Evolutionary conservation across 148 eudicot genomes (phyloP).

Genomic region (Vaccinium macrocarpon): DNA sequence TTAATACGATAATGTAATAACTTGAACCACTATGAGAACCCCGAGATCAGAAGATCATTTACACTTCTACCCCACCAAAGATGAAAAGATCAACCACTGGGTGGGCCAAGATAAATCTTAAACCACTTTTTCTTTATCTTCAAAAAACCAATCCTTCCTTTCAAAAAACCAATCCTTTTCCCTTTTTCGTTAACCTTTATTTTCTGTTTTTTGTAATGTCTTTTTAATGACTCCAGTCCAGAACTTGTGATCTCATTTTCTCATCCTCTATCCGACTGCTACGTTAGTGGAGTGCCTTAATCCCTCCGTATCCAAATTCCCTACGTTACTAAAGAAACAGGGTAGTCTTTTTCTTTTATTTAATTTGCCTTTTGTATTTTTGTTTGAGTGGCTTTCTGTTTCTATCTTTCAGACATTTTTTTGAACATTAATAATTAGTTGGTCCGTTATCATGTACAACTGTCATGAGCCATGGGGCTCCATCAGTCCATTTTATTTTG

Average conservation of each 20-base stretch:
- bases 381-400: not conserved
- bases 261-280: not conserved
- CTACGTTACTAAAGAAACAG: not conserved
- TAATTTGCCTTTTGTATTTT: not conserved
- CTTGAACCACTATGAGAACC: too few species aligned
- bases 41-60: too few species aligned
- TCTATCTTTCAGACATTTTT: not conserved
- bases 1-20: too few species aligned
- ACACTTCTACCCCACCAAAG: not conserved
- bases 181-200: not conserved
- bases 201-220: not conserved
- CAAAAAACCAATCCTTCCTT: too few species aligned
- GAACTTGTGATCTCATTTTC: not conserved
- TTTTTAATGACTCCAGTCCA: not conserved
- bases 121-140: slow-evolving; percentile 6
- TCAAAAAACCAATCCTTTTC: not conserved
- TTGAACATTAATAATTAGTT: not conserved
- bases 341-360: not conserved
- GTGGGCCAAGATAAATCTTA: slow-evolving; percentile 3
- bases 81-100: not conserved
- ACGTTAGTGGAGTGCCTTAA: not conserved
- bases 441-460: slow-evolving; percentile 18
- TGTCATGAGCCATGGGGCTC: slow-evolving; percentile 14
- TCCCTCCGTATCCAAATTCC: not conserved
- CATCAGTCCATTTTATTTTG: not conserved